Base-by-base conservation (phyloP, 1,284 basidiomycete species). In the Megacollybia platyphylla region DNA sequence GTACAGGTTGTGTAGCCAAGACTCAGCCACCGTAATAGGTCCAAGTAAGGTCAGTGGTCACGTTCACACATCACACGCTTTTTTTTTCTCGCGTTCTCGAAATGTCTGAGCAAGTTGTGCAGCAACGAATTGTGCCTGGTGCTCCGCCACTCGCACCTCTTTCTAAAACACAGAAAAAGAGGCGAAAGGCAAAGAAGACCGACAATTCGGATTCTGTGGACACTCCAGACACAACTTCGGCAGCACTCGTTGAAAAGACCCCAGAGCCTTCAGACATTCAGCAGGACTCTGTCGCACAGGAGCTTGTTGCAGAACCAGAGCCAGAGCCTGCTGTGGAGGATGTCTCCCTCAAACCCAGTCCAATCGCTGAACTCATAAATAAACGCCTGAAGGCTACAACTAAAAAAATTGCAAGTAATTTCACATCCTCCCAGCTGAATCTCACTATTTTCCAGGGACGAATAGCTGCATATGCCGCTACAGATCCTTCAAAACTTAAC, bases 361-460 rank as follows among this genome's bases (percentile, higher is more conserved):
- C 83, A 7, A 70, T 86, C 44, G 75, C 82, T 42, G 87, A 91
- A 39, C 68, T 90, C 49, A 62, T 91, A 44, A 68, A 71, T 52
- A 90, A 88, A 63, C 72, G 87, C 38, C 61, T 87, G 52, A 84
- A 84, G 51, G 67, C 71, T 32, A 69, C 86, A 27, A 71, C 68
- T 46, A 91, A 91, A 68, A 92, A 91, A 66, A 84, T 89, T 48
- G 89, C 87, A 57, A 53, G 82, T 73, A 29, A 39, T 6, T 36
- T 42, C 47, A 47, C 38, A 46, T 34, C 34, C 47, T 42, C 26
- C 5, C 36, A 11, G 27, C 27, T 18, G 39, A 24, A 20, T 37
- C 20, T 43, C 27, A 41, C 41, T 41, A 43, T 24, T 28, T 40
- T 28, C 18, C 45, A 91, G 88, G 68, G 69, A 50, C 78, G 88